phyloP scores from a whole-genome alignment of 768 basidiomycete genomes.

The Amanita phalloides region DNA sequence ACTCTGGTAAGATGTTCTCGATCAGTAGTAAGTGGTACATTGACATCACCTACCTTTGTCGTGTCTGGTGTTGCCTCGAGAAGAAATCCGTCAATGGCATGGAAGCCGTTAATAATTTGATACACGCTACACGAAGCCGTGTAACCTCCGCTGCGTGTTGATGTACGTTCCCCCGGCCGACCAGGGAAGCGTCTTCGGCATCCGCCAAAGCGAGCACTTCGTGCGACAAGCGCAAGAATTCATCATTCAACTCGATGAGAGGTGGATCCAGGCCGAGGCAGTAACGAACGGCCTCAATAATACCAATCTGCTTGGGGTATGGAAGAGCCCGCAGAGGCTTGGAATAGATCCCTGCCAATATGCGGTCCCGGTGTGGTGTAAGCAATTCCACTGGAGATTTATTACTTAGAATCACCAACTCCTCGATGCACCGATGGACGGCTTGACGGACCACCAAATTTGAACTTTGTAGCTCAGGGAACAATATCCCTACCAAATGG shows the following conservation, averaged over 20 bases:
- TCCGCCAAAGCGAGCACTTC: conserved; percentile 94
- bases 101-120: conserved; percentile 85
- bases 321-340: conserved; percentile 93
- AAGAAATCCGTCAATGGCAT: conserved; percentile 95
- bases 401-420: conserved; percentile 65
- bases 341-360: conserved; percentile 86
- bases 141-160: conserved; percentile 75
- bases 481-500: conserved; percentile 73
- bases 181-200: conserved; percentile 80
- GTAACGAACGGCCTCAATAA: conserved; percentile 95
- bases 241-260: conserved; percentile 85
- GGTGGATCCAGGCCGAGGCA: conserved; percentile 85
- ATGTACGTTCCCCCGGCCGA: conserved; percentile 64
- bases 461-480: conserved; percentile 80
- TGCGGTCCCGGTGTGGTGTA: conserved; percentile 73
- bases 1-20: conserved; percentile 40
- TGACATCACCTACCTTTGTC: conserved; percentile 53
- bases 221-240: conserved; percentile 81
- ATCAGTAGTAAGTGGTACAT: background rate
- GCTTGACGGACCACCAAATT: conserved; percentile 79
- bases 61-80: conserved; percentile 68
- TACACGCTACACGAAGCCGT: conserved; percentile 88
- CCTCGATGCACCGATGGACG: conserved; percentile 68
- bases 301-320: conserved; percentile 92
- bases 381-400: conserved; percentile 73